Evolutionary conservation across 257 asterid species (phyloP).

Genomic region (Eustoma russellianum): DNA sequence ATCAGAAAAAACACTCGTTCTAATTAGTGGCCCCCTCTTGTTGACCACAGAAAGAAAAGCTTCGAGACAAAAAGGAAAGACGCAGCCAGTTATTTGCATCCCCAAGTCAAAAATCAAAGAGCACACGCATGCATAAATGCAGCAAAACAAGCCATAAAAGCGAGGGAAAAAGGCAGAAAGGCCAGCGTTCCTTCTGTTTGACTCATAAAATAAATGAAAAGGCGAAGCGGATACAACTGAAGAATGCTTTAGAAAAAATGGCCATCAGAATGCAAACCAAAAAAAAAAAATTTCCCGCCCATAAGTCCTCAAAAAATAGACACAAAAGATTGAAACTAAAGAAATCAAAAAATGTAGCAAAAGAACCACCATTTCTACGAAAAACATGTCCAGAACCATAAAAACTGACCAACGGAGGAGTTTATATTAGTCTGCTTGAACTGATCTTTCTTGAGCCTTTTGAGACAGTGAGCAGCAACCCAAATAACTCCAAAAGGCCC

Average conservation of each 20-base stretch:
- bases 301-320: background rate
- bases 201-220: background rate
- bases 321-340: background rate
- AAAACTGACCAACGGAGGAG: conserved; percentile 68
- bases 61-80: background rate
- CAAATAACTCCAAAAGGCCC: conserved; percentile 69
- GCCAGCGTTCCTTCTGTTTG: background rate
- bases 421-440: conserved; percentile 51
- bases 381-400: background rate
- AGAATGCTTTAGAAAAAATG: background rate
- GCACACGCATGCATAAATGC: too few species aligned
- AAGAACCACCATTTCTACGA: background rate
- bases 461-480: conserved; percentile 89
- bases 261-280: background rate
- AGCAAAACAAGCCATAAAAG: too few species aligned
- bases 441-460: conserved; percentile 47
- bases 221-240: background rate
- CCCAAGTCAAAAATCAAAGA: too few species aligned
- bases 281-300: too few species aligned
- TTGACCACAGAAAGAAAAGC: background rate
- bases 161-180: background rate
- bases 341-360: background rate
- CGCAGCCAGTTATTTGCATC: too few species aligned
- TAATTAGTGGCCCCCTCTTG: too few species aligned
- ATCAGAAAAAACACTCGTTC: background rate